Evolutionary conservation across 106 monocot genomes (phyloP), one percentile per base, ranked within the genome.

Genomic region (Phalaenopsis equestris): DNA sequence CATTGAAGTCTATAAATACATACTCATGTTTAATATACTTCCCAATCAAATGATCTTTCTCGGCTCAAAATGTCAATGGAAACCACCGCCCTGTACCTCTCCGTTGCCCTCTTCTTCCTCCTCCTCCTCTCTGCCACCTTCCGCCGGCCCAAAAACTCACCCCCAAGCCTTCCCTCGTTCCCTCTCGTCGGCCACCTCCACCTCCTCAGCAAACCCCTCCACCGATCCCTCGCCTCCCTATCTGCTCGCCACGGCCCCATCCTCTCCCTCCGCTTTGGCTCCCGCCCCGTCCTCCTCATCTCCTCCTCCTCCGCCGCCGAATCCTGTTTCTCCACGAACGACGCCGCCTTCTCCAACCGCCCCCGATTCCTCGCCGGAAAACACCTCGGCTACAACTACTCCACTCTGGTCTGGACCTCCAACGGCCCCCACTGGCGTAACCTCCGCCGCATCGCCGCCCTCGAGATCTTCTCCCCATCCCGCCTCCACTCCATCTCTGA

Each of bases 341-440:
- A 90, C 79, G 6, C 81, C 82, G 19, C 38, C 55, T 92, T 92
- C 83, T 89, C 89, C 77, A 87, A 89, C 82, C 89, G 89, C 4
- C 87, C 87, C 8, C 58, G 23, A 2, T 36, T 89, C 46, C 79
- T 73, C 46, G 56, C 86, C 41, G 56, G 7, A 19, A 82, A 81
- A 61, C 55, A 82, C 86, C 24, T 87, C 4, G 24, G 47, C 46
- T 89, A 80, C 58, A 45, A 85, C 83, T 76, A 80, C 84, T 75
- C 86, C 68, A 84, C 82, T n/a, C 12, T 94, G 43, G 55, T 55
- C 11, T 48, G 19, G 18, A 75, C 91, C 56, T 79, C 78, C 79
- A 84, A 88, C 70, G 89, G 89, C 43, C 78, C 83, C 1, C 82
- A 81, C 80, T 94, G 91, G 94, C 91, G 94, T 43, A 83, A 91